These are phyloP conservation scores for Calocera viscosa DNA, from an alignment of 768 basidiomycete species.

Conservation along the genomic window DNA sequence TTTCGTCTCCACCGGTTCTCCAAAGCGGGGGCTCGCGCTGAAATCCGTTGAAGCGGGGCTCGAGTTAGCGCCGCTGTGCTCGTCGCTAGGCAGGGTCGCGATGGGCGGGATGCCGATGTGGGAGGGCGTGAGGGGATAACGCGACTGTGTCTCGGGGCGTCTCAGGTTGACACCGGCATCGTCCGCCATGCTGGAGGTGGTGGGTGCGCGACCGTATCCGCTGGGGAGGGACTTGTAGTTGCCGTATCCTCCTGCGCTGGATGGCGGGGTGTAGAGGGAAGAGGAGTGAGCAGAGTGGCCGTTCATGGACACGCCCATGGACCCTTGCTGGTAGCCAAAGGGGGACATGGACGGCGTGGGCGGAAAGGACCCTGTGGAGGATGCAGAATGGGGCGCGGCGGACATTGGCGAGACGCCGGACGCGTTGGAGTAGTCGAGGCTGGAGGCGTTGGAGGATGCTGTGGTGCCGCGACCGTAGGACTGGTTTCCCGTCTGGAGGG, in stretches of 20 bases:
- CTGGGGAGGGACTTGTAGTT: conserved; percentile 5
- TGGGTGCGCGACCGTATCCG: neutral
- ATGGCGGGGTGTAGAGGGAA: neutral
- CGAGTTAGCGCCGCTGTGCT: neutral
- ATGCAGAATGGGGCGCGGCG: neutral
- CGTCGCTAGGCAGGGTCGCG: conserved; percentile 4
- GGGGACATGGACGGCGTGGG: conserved; percentile 5
- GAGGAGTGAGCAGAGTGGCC: neutral
- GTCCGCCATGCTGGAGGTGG: neutral
- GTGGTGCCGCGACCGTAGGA: conserved; percentile 1
- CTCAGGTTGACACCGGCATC: neutral
- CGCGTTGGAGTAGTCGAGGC: neutral
- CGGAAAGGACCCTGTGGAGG: neutral
- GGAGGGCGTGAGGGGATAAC: neutral
- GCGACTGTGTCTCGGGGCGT: neutral
- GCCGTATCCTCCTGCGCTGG: neutral
- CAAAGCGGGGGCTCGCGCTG: neutral
- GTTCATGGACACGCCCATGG: conserved; percentile 4
- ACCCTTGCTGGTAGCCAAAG: neutral
- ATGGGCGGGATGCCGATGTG: conserved; percentile 5
- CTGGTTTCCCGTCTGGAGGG: neutral
- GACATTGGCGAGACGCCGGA: conserved; percentile 1
- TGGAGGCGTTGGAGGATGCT: neutral
- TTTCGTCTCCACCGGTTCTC: neutral
- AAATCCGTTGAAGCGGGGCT: conserved; percentile 1